Evolutionary conservation across 164 flowering plant genomes (phyloP).

Genomic region (Aristolochia contorta): DNA sequence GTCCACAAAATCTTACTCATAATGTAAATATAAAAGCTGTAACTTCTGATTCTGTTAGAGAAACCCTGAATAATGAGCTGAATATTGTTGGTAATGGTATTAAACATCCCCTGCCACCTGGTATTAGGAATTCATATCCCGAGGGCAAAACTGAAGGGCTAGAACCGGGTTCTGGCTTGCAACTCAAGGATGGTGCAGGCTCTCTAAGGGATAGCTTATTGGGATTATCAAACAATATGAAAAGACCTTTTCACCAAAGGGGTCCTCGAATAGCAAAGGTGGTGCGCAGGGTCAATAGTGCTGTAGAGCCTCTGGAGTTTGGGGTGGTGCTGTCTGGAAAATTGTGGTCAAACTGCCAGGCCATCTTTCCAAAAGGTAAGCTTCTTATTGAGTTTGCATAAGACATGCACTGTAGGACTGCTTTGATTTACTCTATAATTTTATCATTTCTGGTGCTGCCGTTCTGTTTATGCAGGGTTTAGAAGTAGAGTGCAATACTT

Average conservation of each 20-base stretch:
- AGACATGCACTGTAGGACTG: background rate
- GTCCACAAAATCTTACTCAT: constrained; percentile 4
- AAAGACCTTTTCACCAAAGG: constrained; percentile 51
- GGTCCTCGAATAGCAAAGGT: constrained; percentile 96
- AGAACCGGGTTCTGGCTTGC: constrained; percentile 12
- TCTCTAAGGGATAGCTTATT: constrained; percentile 25
- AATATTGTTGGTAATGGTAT: constrained; percentile 11
- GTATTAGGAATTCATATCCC: constrained; percentile 15
- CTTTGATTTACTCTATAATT: background rate
- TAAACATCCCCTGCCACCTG: constrained; percentile 14
- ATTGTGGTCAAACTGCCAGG: constrained; percentile 65
- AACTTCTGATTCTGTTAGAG: constrained; percentile 16
- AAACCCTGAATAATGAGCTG: constrained; percentile 7
- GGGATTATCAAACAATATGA: constrained; percentile 35
- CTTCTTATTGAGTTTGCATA: background rate
- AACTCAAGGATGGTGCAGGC: constrained; percentile 18
- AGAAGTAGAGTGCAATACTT: constrained; percentile 77
- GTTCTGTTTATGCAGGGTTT: constrained; percentile 55
- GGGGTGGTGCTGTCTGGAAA: constrained; percentile 62
- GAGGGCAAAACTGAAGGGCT: constrained; percentile 22
- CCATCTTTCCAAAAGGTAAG: constrained; percentile 87
- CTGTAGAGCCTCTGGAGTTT: constrained; percentile 69
- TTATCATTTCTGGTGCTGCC: background rate
- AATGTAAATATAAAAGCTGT: constrained; percentile 9
- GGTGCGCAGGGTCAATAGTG: constrained; percentile 65